Base-by-base conservation (phyloP, 225 moss, liverwort and hornwort species). In the Rhytidiadelphus loreus region DNA sequence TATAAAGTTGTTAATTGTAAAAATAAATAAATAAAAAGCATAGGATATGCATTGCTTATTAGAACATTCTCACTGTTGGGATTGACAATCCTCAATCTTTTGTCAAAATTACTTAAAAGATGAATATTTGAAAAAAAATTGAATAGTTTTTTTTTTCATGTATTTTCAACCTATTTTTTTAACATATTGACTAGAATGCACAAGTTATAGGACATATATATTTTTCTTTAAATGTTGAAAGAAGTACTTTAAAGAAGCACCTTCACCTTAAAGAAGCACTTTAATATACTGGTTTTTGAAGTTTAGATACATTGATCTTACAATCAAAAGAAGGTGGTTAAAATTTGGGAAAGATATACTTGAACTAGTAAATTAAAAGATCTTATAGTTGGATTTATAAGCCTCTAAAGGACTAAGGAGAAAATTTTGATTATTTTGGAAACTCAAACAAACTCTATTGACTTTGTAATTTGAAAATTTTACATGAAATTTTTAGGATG, bases 361-460 rank as follows among this genome's bases (percentile, higher is more conserved):
- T 76, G 5, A 52, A 35, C 2, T 14, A 52, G 5, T 35, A 9
- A 35, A 8, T 0, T 3, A 1, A 22, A 76, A 76, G 23, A 35
- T 35, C 12, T 3, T 76, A 35, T 22, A 0, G 4, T 35, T 52
- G 53, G 6, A 76, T 35, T 33, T 76, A 23, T 53, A 33, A 52
- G 22, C 33, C 20, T 32, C 20, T 50, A 19, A 11, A 46, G 4
- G 30, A 30, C 0, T 48, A 30, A 46, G 0, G 6, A 29, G 2
- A 19, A 11, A 0, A 17, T 9, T 46, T 46, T 44, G 15, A 6
- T 0, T 2, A 26, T 72, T 29, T 17, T 10, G 10, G 6, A 0
- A 29, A 17, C 1, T 11, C 11, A 18, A 17, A 6, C 10, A 72
- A 72, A 16, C 0, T 10, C 18, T 46, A 46, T 30, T 29, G 6